A percentile compares a stretch with the other conserved stretches of the same genome.
phyloP scores from a whole-genome alignment of 371 early-diverging fungal genomes.

The Syncephalastrum sp. region DNA sequence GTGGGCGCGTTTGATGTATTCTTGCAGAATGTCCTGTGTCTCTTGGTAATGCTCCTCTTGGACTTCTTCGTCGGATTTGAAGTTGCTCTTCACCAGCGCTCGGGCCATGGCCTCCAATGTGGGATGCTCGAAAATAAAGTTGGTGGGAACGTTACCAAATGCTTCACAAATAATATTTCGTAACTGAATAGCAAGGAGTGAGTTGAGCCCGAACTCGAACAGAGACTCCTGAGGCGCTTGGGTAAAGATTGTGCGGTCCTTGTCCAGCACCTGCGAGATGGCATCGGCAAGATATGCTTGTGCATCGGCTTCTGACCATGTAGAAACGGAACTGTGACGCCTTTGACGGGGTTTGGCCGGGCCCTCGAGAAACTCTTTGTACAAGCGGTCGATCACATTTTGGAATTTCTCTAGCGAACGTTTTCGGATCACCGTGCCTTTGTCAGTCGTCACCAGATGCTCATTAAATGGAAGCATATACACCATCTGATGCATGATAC shows the following conservation, averaged over 20 bases:
- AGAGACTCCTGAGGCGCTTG: slow-evolving; percentile 11
- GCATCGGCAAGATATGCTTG: slow-evolving; percentile 4
- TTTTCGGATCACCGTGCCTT: slow-evolving; percentile 26
- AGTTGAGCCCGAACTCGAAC: slow-evolving; percentile 6
- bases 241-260: neutral
- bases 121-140: slow-evolving; percentile 29
- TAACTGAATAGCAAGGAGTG: slow-evolving; percentile 2
- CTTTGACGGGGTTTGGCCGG: neutral
- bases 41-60: slow-evolving; percentile 10
- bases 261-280: slow-evolving; percentile 1
- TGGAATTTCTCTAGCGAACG: slow-evolving; percentile 14
- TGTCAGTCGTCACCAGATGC: slow-evolving; percentile 26
- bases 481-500: slow-evolving; percentile 31
- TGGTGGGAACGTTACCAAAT: slow-evolving; percentile 19
- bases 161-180: slow-evolving; percentile 11
- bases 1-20: slow-evolving; percentile 15
- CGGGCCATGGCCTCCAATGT: slow-evolving; percentile 15
- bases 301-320: neutral
- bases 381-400: slow-evolving; percentile 22
- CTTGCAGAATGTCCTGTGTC: neutral
- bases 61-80: neutral
- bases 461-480: slow-evolving; percentile 25
- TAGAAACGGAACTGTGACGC: neutral
- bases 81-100: neutral
- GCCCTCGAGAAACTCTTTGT: slow-evolving; percentile 19